These are phyloP conservation scores for Dioszegia aurantiaca DNA, from an alignment of 768 basidiomycete genomes.

Conservation along the genomic window DNA sequence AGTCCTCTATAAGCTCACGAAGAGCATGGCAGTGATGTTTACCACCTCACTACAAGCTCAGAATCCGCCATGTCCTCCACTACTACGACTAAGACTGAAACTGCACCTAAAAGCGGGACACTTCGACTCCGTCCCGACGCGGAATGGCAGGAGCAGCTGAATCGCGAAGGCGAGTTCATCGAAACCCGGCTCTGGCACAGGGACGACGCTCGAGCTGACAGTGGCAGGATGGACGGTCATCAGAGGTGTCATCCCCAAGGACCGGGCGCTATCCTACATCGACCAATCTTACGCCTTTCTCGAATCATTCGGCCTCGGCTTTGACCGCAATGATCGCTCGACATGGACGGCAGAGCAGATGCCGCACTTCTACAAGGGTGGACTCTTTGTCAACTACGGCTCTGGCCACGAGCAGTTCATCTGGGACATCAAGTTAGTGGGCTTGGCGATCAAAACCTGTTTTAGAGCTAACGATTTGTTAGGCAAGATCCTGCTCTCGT, in stretches of 20 bases:
- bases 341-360: slow-evolving; percentile 40
- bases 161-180: slow-evolving; percentile 5
- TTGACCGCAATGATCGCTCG: slow-evolving; percentile 42
- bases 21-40: too few relatives aligned
- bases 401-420: slow-evolving; percentile 41
- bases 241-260: slow-evolving; percentile 24
- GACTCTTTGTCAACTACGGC: slow-evolving; percentile 32
- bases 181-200: not conserved
- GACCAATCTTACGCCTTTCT: slow-evolving; percentile 38
- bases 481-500: slow-evolving; percentile 31
- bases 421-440: slow-evolving; percentile 24
- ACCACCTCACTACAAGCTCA: not conserved
- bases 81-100: not conserved
- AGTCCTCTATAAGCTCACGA: too few relatives aligned
- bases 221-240: slow-evolving; percentile 10
- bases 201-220: not conserved
- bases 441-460: not conserved
- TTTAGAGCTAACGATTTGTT: not conserved
- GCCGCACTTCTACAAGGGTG: slow-evolving; percentile 23
- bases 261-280: slow-evolving; percentile 29
- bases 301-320: slow-evolving; percentile 43
- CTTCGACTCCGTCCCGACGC: slow-evolving; percentile 4
- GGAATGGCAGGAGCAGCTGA: slow-evolving; percentile 6
- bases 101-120: not conserved
- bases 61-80: not conserved